These are phyloP conservation scores for Suillus brevipes DNA, from an alignment of 768 basidiomycete genomes.

Conservation along the genomic window DNA sequence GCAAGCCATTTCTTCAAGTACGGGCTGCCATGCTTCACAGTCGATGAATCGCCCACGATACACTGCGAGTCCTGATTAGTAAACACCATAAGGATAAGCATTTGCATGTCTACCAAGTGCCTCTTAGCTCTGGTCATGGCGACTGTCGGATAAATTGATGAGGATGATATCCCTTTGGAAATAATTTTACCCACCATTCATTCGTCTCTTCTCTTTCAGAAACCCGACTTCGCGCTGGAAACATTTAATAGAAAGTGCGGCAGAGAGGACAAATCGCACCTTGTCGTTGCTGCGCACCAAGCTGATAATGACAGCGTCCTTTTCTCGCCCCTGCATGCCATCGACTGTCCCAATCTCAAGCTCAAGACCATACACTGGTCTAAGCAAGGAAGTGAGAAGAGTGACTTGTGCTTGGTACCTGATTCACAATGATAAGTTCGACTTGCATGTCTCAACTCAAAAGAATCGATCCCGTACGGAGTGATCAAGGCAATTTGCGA, in stretches of 20 bases:
- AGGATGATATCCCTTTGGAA: neutral
- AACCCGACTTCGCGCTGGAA: constrained; percentile 87
- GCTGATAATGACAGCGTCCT: constrained; percentile 89
- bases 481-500: constrained; percentile 86
- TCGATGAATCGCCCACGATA: constrained; percentile 91
- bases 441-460: neutral
- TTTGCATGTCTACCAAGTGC: constrained; percentile 65
- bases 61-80: constrained; percentile 50
- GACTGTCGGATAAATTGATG: constrained; percentile 42
- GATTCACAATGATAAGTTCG: neutral
- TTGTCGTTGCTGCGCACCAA: constrained; percentile 91
- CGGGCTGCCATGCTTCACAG: constrained; percentile 77
- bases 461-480: constrained; percentile 51
- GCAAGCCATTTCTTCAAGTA: constrained; percentile 89
- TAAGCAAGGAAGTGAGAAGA: constrained; percentile 73
- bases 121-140: constrained; percentile 92
- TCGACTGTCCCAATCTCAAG: constrained; percentile 96
- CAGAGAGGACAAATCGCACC: constrained; percentile 38
- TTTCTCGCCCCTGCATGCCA: constrained; percentile 96
- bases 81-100: neutral
- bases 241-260: constrained; percentile 9
- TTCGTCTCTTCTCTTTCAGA: constrained; percentile 84
- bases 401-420: constrained; percentile 96
- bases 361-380: constrained; percentile 60
- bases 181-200: constrained; percentile 64